phyloP scores from a whole-genome alignment of 306 rosid species.

The Vachellia collinsii region DNA sequence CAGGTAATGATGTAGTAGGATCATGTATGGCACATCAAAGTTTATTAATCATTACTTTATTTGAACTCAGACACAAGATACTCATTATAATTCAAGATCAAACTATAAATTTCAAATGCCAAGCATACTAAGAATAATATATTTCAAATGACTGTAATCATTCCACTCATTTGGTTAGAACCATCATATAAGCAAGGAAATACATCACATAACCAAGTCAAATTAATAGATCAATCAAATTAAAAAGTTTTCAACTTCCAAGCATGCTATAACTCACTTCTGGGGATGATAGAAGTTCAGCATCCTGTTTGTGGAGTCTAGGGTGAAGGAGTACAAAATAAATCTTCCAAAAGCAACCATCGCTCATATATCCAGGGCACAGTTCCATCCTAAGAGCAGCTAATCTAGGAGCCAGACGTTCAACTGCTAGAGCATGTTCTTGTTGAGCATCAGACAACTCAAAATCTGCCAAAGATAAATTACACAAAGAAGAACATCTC shows the following conservation, averaged over 20 bases:
- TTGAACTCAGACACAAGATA: not conserved
- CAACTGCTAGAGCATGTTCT: constrained; percentile 88
- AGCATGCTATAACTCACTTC: constrained; percentile 56
- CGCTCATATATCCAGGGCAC: constrained; percentile 86
- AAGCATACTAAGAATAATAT: constrained; percentile 2
- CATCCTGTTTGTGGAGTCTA: constrained; percentile 63
- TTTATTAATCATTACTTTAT: constrained; percentile 2
- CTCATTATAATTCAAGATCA: constrained; percentile 3
- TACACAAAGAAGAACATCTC: not conserved
- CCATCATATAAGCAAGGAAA: not conserved
- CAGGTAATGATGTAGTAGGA: not conserved
- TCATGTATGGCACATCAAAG: not conserved
- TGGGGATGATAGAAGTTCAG: constrained; percentile 70
- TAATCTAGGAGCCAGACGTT: constrained; percentile 68
- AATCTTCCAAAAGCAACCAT: constrained; percentile 78
- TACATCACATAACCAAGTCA: constrained; percentile 1
- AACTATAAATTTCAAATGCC: constrained; percentile 18
- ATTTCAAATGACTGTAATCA: constrained; percentile 15
- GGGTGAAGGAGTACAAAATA: constrained; percentile 85
- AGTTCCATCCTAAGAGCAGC: constrained; percentile 86
- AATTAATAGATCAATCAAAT: constrained; percentile 2
- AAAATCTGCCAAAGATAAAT: constrained; percentile 50
- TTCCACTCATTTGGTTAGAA: not conserved
- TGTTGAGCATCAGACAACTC: constrained; percentile 87
- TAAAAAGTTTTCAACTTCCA: not conserved